phyloP scores from a whole-genome alignment of 2,329 filamentous ascomycete genomes.

The Ophiostoma tasmaniense region DNA sequence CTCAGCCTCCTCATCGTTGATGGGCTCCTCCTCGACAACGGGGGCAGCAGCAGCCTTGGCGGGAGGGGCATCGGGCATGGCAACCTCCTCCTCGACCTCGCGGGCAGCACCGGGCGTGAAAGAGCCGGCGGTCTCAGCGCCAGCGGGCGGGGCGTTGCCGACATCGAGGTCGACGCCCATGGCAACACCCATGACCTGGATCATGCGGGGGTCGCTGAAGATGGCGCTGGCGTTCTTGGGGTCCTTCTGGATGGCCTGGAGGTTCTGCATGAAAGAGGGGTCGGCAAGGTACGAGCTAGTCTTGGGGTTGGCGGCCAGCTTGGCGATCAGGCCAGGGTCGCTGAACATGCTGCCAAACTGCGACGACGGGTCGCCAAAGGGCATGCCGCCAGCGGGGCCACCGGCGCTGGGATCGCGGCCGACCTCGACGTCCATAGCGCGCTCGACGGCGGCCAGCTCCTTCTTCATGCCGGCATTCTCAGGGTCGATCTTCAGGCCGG shows the following conservation, averaged over 20 bases:
- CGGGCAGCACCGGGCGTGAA: neutral
- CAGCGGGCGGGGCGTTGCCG: constrained; percentile 25
- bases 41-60: constrained; percentile 25
- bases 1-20: constrained; percentile 36
- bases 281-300: constrained; percentile 75
- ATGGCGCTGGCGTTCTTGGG: constrained; percentile 69
- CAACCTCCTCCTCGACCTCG: constrained; percentile 57
- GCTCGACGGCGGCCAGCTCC: constrained; percentile 74
- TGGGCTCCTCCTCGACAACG: constrained; percentile 36
- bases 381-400: constrained; percentile 45
- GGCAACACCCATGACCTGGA: constrained; percentile 87
- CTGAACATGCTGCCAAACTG: constrained; percentile 82
- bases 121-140: constrained; percentile 26
- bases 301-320: constrained; percentile 91
- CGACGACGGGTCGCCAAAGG: constrained; percentile 10
- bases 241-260: constrained; percentile 73
- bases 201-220: constrained; percentile 82
- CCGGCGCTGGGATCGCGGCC: constrained; percentile 7
- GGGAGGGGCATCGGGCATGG: constrained; percentile 59
- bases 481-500: constrained; percentile 88
- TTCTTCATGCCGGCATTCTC: constrained; percentile 88
- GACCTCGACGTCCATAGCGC: constrained; percentile 70
- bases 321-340: constrained; percentile 81
- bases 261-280: constrained; percentile 78
- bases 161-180: constrained; percentile 90